Evolutionary conservation across 2,329 filamentous ascomycete genomes (phyloP).

Genomic region (Bipolaris gigantea): DNA sequence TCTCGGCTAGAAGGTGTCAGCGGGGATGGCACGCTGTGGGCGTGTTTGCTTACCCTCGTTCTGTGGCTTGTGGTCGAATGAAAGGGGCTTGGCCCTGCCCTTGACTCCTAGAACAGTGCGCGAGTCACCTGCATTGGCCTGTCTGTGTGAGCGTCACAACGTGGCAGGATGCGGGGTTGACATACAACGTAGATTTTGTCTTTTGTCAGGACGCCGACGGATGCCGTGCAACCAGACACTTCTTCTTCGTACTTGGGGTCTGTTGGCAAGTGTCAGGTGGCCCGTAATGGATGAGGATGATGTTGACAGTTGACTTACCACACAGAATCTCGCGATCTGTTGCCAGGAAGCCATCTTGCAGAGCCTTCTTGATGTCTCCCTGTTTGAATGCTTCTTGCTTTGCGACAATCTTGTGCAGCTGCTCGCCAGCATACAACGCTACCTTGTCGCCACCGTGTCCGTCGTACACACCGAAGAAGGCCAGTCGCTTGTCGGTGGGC

Average conservation of each 20-base stretch:
- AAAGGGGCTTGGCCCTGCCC: conserved; percentile 93
- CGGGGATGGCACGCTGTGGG: not conserved
- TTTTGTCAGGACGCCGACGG: conserved; percentile 83
- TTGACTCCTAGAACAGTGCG: conserved; percentile 94
- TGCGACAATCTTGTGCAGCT: conserved; percentile 90
- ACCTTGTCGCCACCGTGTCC: conserved; percentile 98
- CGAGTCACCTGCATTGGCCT: conserved; percentile 98
- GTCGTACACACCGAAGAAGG: conserved; percentile 98
- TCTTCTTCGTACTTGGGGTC: conserved; percentile 97
- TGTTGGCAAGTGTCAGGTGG: conserved; percentile 50
- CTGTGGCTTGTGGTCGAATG: conserved; percentile 99
- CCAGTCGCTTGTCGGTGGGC: conserved; percentile 71
- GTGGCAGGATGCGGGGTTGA: conserved; percentile 34
- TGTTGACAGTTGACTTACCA: conserved; percentile 60
- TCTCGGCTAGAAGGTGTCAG: conserved; percentile 69
- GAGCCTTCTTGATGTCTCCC: conserved; percentile 88
- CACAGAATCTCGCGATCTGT: conserved; percentile 94
- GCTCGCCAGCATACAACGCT: conserved; percentile 85
- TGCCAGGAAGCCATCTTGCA: conserved; percentile 96
- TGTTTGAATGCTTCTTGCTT: conserved; percentile 93
- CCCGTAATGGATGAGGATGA: conserved; percentile 5
- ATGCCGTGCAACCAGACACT: conserved; percentile 95
- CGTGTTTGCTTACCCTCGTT: conserved; percentile 72
- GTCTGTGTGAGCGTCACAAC: conserved; percentile 18
- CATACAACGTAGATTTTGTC: conserved; percentile 94